These are phyloP conservation scores for Fraxinus nigra DNA, from an alignment of 305 asterid genomes.

Conservation along the genomic window DNA sequence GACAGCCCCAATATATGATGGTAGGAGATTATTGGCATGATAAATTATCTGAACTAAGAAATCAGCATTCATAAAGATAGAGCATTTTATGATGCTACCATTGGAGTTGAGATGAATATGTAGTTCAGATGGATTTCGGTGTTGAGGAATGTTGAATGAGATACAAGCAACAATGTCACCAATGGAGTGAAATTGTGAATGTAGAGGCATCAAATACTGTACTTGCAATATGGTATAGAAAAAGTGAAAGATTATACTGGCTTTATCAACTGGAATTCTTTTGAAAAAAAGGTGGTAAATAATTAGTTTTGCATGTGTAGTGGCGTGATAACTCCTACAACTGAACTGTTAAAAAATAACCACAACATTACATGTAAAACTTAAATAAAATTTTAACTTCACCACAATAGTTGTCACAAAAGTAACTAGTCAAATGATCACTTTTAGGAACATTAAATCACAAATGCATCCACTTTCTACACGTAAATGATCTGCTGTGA, in stretches of 20 bases:
- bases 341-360: background rate
- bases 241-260: background rate
- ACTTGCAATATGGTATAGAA: background rate
- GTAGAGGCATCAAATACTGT: background rate
- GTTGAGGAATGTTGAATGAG: background rate
- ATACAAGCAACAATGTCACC: background rate
- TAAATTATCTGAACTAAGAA: background rate
- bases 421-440: background rate
- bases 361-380: background rate
- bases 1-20: background rate
- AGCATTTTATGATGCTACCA: background rate
- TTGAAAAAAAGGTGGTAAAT: background rate
- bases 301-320: background rate
- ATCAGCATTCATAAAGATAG: background rate
- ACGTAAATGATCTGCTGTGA: background rate
- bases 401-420: background rate
- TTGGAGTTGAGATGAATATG: background rate
- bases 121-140: background rate
- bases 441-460: background rate
- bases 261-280: background rate
- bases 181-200: background rate
- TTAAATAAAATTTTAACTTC: background rate
- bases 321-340: background rate
- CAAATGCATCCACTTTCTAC: background rate
- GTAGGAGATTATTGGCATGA: background rate